These are phyloP conservation scores for Lactarius trivialis DNA, from an alignment of 768 basidiomycete genomes.

Conservation along the genomic window DNA sequence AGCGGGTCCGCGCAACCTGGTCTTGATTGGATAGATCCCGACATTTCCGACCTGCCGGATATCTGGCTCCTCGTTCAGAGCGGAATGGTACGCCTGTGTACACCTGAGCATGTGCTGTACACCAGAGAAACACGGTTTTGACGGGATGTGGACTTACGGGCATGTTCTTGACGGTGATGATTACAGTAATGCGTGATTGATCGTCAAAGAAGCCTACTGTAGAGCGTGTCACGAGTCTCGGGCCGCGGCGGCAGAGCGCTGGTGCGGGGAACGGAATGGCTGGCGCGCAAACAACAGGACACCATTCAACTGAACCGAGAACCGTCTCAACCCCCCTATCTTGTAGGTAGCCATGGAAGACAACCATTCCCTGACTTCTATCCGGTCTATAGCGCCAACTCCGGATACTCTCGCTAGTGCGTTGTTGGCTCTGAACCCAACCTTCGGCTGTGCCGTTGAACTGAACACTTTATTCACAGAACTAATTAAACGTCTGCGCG, in stretches of 20 bases:
- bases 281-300: not conserved
- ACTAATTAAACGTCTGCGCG: conserved; percentile 72
- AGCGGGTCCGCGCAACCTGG: conserved; percentile 88
- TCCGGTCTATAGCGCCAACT: conserved; percentile 45
- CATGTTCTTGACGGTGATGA: conserved; percentile 5
- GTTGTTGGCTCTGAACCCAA: conserved; percentile 22
- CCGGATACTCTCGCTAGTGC: conserved; percentile 74
- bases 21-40: conserved; percentile 83
- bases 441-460: not conserved
- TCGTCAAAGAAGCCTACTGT: not conserved
- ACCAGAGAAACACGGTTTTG: not conserved
- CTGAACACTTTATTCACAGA: conserved; percentile 38
- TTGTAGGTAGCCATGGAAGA: conserved; percentile 32
- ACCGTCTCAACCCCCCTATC: not conserved
- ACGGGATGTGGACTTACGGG: conserved; percentile 24
- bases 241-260: not conserved
- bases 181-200: not conserved
- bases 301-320: not conserved
- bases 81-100: conserved; percentile 88
- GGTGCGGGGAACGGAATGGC: not conserved
- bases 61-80: conserved; percentile 82
- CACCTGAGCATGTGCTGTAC: not conserved
- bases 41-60: conserved; percentile 84
- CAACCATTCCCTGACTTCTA: conserved; percentile 38
- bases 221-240: not conserved